phyloP scores from a whole-genome alignment of 768 basidiomycete genomes.

The Megacollybia marginata region DNA sequence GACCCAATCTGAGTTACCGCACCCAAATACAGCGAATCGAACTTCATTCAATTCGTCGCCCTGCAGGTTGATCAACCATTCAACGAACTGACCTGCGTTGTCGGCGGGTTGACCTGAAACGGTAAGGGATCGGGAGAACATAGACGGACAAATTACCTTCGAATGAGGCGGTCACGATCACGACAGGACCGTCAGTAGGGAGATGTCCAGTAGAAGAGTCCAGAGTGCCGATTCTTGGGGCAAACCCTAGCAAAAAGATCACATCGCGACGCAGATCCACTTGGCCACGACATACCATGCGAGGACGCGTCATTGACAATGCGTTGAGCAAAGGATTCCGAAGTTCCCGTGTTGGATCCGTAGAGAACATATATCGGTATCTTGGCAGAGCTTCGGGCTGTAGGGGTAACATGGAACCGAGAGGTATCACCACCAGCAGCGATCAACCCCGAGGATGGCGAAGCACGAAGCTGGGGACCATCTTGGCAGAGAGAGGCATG shows the following conservation, averaged over 20 bases:
- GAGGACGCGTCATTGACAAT: constrained; percentile 29
- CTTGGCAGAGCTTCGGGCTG: constrained; percentile 1
- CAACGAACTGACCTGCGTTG: constrained; percentile 38
- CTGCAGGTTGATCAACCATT: constrained; percentile 27
- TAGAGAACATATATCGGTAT: constrained; percentile 31
- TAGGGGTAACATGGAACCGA: neutral
- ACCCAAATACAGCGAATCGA: constrained; percentile 39
- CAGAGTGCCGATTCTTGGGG: constrained; percentile 28
- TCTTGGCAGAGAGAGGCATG: constrained; percentile 28
- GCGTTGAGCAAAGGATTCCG: constrained; percentile 39
- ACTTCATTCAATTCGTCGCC: constrained; percentile 21
- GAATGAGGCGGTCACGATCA: constrained; percentile 40
- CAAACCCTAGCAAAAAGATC: constrained; percentile 25
- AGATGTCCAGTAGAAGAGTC: constrained; percentile 29
- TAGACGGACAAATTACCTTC: constrained; percentile 24
- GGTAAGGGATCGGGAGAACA: neutral
- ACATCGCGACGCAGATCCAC: neutral
- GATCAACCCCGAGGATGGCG: constrained; percentile 7
- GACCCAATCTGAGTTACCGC: constrained; percentile 43
- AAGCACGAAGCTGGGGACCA: constrained; percentile 8
- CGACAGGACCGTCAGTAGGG: constrained; percentile 35
- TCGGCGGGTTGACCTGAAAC: constrained; percentile 35
- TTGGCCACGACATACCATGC: constrained; percentile 21
- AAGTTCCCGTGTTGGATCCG: constrained; percentile 42
- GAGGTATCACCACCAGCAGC: neutral